Conservation (phyloP, 1,284 basidiomycete species). For the Leccinum pallidistipes region DNA sequence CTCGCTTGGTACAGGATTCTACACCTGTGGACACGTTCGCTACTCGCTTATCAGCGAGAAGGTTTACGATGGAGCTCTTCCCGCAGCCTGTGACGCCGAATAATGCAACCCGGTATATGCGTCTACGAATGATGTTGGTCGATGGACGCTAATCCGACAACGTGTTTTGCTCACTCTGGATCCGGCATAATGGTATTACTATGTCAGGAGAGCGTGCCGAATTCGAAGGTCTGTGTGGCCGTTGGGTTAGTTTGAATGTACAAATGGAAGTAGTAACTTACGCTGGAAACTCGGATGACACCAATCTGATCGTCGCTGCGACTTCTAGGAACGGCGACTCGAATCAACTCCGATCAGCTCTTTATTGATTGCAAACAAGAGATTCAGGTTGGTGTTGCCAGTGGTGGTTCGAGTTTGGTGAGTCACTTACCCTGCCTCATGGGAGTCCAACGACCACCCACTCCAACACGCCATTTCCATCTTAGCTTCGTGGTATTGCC, state of each 20-base stretch:
- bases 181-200: slow-evolving; percentile 7
- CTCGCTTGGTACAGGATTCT: slow-evolving; percentile 30
- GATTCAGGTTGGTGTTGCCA: neutral
- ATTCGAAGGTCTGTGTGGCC: slow-evolving; percentile 1
- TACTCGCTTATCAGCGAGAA: slow-evolving; percentile 23
- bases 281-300: slow-evolving; percentile 1
- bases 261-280: slow-evolving; percentile 4
- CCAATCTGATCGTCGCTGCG: neutral
- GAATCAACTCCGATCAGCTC: neutral
- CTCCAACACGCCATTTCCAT: slow-evolving; percentile 19
- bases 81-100: slow-evolving; percentile 31
- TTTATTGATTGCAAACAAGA: neutral
- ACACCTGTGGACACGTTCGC: slow-evolving; percentile 24
- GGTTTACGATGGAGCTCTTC: slow-evolving; percentile 31
- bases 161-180: slow-evolving; percentile 18
- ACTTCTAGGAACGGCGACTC: neutral
- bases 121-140: slow-evolving; percentile 19
- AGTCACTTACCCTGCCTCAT: slow-evolving; percentile 20
- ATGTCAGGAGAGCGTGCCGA: neutral
- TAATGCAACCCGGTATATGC: slow-evolving; percentile 27
- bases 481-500: slow-evolving; percentile 3
- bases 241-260: neutral
- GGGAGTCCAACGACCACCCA: slow-evolving; percentile 4
- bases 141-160: neutral
- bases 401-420: slow-evolving; percentile 2